A percentile compares a stretch with the other conserved stretches of the same genome.
Evolutionary conservation across 345 rosid genomes (phyloP).

Genomic region (Salix udensis): DNA sequence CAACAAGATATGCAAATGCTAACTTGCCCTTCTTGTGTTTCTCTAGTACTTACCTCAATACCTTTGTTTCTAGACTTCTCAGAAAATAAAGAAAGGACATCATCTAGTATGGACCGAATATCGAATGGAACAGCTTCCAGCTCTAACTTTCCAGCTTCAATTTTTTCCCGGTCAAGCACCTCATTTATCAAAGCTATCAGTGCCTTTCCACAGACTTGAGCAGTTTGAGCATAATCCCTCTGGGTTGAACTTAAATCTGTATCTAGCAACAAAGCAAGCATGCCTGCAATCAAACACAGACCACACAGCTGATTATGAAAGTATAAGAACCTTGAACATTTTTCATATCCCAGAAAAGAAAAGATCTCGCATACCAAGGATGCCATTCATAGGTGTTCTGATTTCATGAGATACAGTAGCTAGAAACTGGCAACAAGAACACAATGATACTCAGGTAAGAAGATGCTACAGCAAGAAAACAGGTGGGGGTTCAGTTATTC

Average conservation of each 20-base stretch:
- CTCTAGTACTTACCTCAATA: slow-evolving; percentile 57
- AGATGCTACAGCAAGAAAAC: slow-evolving; percentile 1
- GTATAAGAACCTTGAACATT: background rate
- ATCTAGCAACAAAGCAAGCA: slow-evolving; percentile 89
- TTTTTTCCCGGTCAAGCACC: slow-evolving; percentile 97
- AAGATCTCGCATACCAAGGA: slow-evolving; percentile 59
- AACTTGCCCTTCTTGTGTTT: background rate
- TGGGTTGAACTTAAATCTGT: slow-evolving; percentile 89
- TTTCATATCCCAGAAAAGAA: background rate
- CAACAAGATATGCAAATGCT: background rate
- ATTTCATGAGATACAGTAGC: slow-evolving; percentile 99
- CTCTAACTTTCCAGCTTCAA: slow-evolving; percentile 92
- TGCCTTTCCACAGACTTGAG: slow-evolving; percentile 94
- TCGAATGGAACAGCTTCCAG: slow-evolving; percentile 80
- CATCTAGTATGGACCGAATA: slow-evolving; percentile 80
- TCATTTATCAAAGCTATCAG: slow-evolving; percentile 86
- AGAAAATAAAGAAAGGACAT: slow-evolving; percentile 90
- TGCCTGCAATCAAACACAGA: slow-evolving; percentile 45
- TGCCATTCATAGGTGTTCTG: slow-evolving; percentile 98
- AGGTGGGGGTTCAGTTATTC: background rate
- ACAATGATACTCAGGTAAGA: slow-evolving; percentile 2
- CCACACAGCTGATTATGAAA: background rate
- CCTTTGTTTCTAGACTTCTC: slow-evolving; percentile 90
- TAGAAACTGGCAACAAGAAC: slow-evolving; percentile 59
- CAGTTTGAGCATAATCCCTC: slow-evolving; percentile 92